A percentile compares a stretch with the other conserved stretches of the same genome.
phyloP scores from a whole-genome alignment of 768 basidiomycete genomes.

The Zangia roseola region DNA sequence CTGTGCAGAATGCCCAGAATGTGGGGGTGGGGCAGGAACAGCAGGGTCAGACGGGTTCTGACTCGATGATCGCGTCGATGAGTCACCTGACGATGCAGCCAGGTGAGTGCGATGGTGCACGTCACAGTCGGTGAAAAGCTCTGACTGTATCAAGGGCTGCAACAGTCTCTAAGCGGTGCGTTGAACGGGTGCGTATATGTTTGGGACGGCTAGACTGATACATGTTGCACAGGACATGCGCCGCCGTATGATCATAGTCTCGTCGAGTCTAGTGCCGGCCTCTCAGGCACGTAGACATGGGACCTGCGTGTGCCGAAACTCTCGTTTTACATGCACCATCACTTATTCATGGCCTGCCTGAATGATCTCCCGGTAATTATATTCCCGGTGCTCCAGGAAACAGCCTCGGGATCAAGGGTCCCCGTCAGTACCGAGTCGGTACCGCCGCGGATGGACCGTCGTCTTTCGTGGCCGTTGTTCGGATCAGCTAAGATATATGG shows the following conservation, averaged over 20 bases:
- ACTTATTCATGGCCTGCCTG: background rate
- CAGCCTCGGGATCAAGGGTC: too few species aligned
- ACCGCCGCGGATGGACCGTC: too few species aligned
- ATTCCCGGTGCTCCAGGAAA: background rate
- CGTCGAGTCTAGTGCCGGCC: conserved; percentile 1
- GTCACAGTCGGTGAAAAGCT: background rate
- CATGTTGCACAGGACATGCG: conserved; percentile 6
- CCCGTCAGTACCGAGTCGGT: too few species aligned
- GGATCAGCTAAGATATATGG: too few species aligned
- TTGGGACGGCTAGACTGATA: background rate
- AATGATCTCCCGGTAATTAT: conserved; percentile 14
- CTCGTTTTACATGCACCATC: background rate
- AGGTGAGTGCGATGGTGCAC: conserved; percentile 9
- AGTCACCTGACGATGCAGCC: conserved; percentile 19
- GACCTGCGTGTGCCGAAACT: background rate
- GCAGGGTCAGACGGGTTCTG: conserved; percentile 17
- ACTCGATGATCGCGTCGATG: conserved; percentile 18
- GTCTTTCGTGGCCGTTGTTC: too few species aligned
- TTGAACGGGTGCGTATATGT: background rate
- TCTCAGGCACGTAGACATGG: conserved; percentile 3
- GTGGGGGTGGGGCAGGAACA: conserved; percentile 15
- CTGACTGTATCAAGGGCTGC: background rate
- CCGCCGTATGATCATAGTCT: conserved; percentile 2
- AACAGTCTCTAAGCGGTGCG: conserved; percentile 13
- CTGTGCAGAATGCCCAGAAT: conserved; percentile 2